Conservation (phyloP, 768 basidiomycete species). For the Tylopilus balloui region DNA sequence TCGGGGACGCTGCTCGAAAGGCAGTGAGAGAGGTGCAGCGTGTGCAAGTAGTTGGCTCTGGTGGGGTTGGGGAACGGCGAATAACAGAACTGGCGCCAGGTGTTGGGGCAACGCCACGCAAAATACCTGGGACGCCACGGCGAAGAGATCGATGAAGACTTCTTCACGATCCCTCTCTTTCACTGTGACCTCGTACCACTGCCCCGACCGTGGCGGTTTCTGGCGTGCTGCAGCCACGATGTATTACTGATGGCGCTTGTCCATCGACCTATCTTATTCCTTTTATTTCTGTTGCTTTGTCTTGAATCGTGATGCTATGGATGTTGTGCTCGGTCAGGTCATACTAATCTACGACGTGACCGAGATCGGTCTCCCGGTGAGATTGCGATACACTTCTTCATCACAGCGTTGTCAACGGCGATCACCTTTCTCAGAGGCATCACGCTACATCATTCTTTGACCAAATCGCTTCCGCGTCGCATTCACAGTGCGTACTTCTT, state of each 20-base stretch:
- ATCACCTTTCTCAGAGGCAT: neutral
- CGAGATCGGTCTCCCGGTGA: neutral
- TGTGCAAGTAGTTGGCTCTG: constrained; percentile 49
- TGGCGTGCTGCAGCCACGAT: constrained; percentile 17
- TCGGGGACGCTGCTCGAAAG: constrained; percentile 68
- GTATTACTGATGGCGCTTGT: constrained; percentile 23
- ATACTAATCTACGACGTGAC: neutral
- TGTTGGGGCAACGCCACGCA: constrained; percentile 42
- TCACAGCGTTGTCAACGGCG: neutral
- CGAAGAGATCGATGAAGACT: constrained; percentile 29
- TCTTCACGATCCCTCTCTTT: constrained; percentile 1
- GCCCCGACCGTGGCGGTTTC: neutral
- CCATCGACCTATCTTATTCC: constrained; percentile 29
- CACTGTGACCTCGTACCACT: constrained; percentile 6
- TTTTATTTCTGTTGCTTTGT: constrained; percentile 31
- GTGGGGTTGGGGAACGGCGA: constrained; percentile 49
- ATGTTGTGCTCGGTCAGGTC: constrained; percentile 19
- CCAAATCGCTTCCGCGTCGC: neutral
- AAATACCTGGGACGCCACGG: constrained; percentile 62
- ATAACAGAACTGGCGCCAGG: constrained; percentile 48
- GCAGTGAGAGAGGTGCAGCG: constrained; percentile 71
- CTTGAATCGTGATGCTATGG: constrained; percentile 26
- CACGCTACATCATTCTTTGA: neutral
- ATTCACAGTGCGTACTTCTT: neutral
- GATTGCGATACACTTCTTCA: neutral